These are phyloP conservation scores for Globisporangium cederbergense DNA, from an alignment of 352 stramenopile genomes.

Conservation along the genomic window DNA sequence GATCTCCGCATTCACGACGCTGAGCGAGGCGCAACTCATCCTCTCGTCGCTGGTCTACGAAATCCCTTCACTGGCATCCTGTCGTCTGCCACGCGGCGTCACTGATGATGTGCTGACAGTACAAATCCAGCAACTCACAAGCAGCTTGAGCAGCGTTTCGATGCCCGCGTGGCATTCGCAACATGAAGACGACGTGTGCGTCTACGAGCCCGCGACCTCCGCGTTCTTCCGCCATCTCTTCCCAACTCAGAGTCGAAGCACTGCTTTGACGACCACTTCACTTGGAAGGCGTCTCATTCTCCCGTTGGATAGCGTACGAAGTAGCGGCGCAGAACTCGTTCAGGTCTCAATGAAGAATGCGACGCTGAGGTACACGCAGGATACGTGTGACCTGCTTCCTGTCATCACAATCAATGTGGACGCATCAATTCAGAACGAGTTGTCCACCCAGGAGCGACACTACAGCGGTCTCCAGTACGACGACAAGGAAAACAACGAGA, in stretches of 20 bases:
- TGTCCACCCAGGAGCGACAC: not conserved
- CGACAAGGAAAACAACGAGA: not conserved
- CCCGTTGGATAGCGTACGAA: not conserved
- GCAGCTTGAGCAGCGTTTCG: not conserved
- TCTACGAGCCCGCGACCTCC: not conserved
- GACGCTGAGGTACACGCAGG: not conserved
- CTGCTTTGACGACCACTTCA: not conserved
- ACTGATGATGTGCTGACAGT: conserved; percentile 8
- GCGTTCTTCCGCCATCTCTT: not conserved
- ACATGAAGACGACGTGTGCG: not conserved
- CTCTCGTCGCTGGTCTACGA: conserved; percentile 27
- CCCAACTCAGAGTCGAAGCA: not conserved
- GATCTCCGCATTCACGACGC: conserved; percentile 23
- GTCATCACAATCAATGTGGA: not conserved
- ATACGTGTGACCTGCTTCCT: conserved; percentile 1
- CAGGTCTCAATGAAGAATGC: not conserved
- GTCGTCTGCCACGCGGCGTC: not conserved
- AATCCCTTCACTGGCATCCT: not conserved
- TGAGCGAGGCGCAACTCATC: conserved; percentile 24
- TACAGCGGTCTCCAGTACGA: not conserved
- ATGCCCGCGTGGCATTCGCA: not conserved
- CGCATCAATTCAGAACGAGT: not conserved
- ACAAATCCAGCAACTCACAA: not conserved
- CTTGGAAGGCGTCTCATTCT: conserved; percentile 8
- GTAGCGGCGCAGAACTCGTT: not conserved